Conservation (phyloP, 768 basidiomycete species). For the Leccinellum luteum region DNA sequence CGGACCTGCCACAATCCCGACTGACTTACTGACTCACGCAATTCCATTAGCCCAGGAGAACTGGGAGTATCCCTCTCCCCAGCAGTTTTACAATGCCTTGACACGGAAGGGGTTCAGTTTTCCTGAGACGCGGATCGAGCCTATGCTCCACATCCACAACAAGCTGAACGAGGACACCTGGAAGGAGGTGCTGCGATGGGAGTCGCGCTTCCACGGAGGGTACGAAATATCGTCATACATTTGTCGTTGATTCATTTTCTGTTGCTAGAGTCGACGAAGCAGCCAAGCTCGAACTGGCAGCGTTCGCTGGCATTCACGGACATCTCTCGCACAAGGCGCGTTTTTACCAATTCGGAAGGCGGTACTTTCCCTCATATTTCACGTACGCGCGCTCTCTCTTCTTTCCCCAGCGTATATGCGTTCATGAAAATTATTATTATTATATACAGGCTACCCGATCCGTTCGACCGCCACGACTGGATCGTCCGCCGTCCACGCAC, state of each 20-base stretch:
- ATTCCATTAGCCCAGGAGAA: slow-evolving; percentile 6
- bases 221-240: not conserved
- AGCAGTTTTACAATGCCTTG: slow-evolving; percentile 15
- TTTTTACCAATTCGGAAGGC: not conserved
- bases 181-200: slow-evolving; percentile 9
- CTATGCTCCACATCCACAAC: slow-evolving; percentile 10
- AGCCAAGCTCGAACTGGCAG: slow-evolving; percentile 6
- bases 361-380: slow-evolving; percentile 8
- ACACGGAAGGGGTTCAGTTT: slow-evolving; percentile 9
- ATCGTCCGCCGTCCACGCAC: slow-evolving; percentile 8
- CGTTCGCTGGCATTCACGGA: slow-evolving; percentile 14
- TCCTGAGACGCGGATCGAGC: slow-evolving; percentile 1
- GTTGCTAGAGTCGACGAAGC: slow-evolving; percentile 4
- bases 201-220: slow-evolving; percentile 16
- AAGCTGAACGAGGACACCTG: slow-evolving; percentile 11
- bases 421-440: not conserved
- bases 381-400: not conserved
- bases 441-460: slow-evolving; percentile 7
- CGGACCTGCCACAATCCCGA: too few relatives aligned
- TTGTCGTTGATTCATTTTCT: not conserved
- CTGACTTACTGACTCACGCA: not conserved
- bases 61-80: slow-evolving; percentile 14
- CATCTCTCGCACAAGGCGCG: slow-evolving; percentile 15
- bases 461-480: slow-evolving; percentile 16
- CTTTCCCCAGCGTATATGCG: not conserved